phyloP scores from a whole-genome alignment of 768 basidiomycete species.

The Rhizopogon rudus region DNA sequence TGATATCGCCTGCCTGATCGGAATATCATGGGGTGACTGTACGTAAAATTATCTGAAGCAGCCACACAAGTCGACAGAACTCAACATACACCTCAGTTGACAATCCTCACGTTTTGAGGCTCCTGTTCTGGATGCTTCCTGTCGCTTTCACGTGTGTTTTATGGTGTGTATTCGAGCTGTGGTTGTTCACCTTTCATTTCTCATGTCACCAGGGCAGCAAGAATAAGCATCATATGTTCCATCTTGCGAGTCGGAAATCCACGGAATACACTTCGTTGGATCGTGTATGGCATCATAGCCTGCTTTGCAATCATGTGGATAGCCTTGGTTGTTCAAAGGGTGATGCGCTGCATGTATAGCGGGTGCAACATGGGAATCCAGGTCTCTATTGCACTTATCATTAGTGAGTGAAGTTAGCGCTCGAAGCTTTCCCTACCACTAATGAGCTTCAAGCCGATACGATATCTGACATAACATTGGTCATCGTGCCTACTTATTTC shows the following conservation, averaged over 20 bases:
- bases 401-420: conserved; percentile 12
- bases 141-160: conserved; percentile 12
- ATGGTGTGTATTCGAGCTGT: conserved; percentile 13
- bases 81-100: not conserved
- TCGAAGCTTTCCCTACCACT: not conserved
- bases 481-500: conserved; percentile 9
- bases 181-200: not conserved
- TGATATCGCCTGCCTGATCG: conserved; percentile 14
- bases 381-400: conserved; percentile 18
- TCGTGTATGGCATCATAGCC: conserved; percentile 12
- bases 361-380: not conserved
- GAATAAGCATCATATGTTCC: conserved; percentile 24
- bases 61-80: not conserved
- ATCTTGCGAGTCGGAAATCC: conserved; percentile 18
- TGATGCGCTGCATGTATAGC: conserved; percentile 7
- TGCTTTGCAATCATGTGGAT: conserved; percentile 12
- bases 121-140: conserved; percentile 15
- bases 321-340: conserved; percentile 13
- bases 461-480: conserved; percentile 17
- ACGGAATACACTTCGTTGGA: conserved; percentile 1
- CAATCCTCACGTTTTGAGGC: not conserved
- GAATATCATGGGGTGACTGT: conserved; percentile 17
- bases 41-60: conserved; percentile 1
- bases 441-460: conserved; percentile 13
- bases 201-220: conserved; percentile 15